Evolutionary conservation across 2,329 filamentous ascomycete species (phyloP).

Genomic region (Eutypella sp.): DNA sequence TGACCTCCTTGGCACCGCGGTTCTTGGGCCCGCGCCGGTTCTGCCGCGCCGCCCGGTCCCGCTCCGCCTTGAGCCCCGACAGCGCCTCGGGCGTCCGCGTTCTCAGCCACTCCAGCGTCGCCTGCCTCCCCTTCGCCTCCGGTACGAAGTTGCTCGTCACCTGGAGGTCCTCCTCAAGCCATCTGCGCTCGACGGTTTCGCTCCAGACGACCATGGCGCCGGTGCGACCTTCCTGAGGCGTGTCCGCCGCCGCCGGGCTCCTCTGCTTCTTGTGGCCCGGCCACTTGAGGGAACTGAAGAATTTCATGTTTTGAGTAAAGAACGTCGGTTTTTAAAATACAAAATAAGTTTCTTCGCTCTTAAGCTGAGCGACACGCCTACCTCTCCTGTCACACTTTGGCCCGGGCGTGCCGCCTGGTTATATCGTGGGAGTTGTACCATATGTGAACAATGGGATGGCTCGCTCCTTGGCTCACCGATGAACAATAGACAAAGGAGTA

Average conservation of each 20-base stretch:
- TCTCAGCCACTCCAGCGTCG: constrained; percentile 12
- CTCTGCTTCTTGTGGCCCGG: neutral
- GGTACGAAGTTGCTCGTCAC: constrained; percentile 11
- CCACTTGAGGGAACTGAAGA: neutral
- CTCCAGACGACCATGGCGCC: neutral
- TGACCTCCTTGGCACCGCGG: constrained; percentile 13
- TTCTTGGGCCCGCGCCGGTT: constrained; percentile 10
- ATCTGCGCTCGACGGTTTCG: neutral
- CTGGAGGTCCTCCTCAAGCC: neutral
- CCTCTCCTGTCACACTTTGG: neutral
- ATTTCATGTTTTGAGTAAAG: neutral
- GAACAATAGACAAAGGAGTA: neutral
- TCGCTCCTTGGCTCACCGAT: neutral
- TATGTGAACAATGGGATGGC: neutral
- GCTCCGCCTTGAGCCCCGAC: constrained; percentile 7
- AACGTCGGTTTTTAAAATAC: too few species aligned
- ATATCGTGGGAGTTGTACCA: neutral
- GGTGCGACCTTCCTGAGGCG: neutral
- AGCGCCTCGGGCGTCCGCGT: constrained; percentile 11
- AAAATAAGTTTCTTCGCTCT: too few species aligned
- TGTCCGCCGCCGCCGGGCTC: neutral
- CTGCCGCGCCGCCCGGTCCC: constrained; percentile 12
- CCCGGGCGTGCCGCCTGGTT: neutral
- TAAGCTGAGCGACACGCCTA: neutral
- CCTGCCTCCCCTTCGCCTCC: constrained; percentile 8